Conservation (phyloP, 2,329 filamentous ascomycete species). For the Bimuria novae-zelandiae region DNA sequence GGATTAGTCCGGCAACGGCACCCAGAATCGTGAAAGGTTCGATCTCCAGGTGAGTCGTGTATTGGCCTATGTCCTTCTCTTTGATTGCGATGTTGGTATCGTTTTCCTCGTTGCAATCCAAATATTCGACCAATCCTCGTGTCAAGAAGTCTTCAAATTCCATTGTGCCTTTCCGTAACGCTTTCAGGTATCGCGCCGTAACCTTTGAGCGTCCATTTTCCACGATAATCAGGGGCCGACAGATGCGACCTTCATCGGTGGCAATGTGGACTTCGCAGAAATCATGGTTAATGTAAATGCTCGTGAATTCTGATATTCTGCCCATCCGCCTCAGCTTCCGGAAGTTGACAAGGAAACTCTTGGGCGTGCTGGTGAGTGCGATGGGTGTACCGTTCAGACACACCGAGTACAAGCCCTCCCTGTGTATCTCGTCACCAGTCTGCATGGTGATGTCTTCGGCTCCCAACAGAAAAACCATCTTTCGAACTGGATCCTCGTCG, state of each 20-base stretch:
- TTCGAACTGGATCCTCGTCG: constrained; percentile 86
- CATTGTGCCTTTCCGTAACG: constrained; percentile 80
- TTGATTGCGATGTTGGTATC: constrained; percentile 92
- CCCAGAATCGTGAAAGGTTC: constrained; percentile 97
- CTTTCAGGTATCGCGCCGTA: constrained; percentile 74
- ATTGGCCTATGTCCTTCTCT: constrained; percentile 79
- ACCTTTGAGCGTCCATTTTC: constrained; percentile 85
- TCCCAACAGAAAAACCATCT: constrained; percentile 84
- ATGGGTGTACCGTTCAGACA: constrained; percentile 96
- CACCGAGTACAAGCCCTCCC: constrained; percentile 81
- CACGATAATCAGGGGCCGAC: constrained; percentile 92
- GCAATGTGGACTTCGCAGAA: constrained; percentile 92
- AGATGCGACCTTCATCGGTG: constrained; percentile 95
- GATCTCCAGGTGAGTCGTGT: constrained; percentile 93
- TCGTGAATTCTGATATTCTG: constrained; percentile 93
- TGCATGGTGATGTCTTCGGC: constrained; percentile 80
- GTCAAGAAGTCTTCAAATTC: constrained; percentile 94
- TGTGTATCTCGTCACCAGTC: constrained; percentile 85
- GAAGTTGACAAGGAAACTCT: constrained; percentile 83
- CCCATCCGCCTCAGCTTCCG: constrained; percentile 85
- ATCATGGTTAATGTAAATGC: constrained; percentile 93
- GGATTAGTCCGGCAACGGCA: constrained; percentile 93
- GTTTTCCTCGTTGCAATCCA: constrained; percentile 98
- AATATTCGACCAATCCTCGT: constrained; percentile 89
- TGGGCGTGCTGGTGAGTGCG: constrained; percentile 82